These are phyloP conservation scores for Trametes gibbosa DNA, from an alignment of 768 basidiomycete species.

Conservation along the genomic window DNA sequence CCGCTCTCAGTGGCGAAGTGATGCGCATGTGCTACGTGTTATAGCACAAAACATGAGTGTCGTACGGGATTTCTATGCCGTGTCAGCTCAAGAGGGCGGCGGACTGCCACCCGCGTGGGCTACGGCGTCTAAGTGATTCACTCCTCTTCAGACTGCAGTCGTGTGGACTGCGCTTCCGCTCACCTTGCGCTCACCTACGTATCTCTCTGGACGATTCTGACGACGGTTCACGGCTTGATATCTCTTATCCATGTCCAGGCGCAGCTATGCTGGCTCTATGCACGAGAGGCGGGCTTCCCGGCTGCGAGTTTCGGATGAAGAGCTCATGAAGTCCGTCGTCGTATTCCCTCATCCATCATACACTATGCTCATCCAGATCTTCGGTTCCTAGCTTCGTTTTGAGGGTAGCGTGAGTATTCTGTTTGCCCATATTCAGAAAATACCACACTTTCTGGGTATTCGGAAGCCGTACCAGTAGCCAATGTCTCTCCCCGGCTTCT, in stretches of 20 bases:
- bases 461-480: too few relatives aligned
- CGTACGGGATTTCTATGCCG: too few relatives aligned
- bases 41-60: too few relatives aligned
- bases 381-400: constrained; percentile 60
- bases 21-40: too few relatives aligned
- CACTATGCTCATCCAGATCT: constrained; percentile 11
- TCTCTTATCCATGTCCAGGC: constrained; percentile 51
- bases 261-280: constrained; percentile 70
- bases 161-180: not conserved
- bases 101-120: too few relatives aligned
- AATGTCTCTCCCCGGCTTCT: too few relatives aligned
- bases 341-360: constrained; percentile 11
- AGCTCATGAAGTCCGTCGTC: constrained; percentile 74
- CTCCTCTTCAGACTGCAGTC: too few relatives aligned
- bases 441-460: too few relatives aligned
- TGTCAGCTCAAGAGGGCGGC: too few relatives aligned
- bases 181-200: not conserved
- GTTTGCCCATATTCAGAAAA: not conserved
- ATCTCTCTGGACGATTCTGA: not conserved
- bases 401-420: constrained; percentile 71
- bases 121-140: too few relatives aligned
- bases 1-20: too few relatives aligned
- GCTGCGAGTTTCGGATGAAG: constrained; percentile 79
- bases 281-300: constrained; percentile 73
- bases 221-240: not conserved